A percentile compares a stretch with the other conserved stretches of the same genome.
Evolutionary conservation across 805 yeast species (phyloP).

Genomic region (Schwanniomyces polymorphus): DNA sequence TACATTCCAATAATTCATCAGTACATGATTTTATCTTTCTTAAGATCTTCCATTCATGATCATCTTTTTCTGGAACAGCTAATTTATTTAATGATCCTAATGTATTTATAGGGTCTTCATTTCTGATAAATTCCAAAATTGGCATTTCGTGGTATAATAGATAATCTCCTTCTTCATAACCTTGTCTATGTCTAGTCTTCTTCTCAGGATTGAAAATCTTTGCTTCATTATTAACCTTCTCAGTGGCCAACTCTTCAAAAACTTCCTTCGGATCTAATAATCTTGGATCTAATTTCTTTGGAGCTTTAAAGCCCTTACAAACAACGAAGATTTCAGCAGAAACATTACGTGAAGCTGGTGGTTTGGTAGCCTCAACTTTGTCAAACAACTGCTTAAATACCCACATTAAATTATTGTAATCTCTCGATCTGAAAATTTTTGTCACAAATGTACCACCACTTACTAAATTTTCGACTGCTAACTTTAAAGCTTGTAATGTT

Average conservation of each 20-base stretch:
- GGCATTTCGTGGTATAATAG: constrained; percentile 67
- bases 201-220: constrained; percentile 94
- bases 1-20: constrained; percentile 74
- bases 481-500: constrained; percentile 86
- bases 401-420: constrained; percentile 96
- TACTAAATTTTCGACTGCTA: constrained; percentile 89
- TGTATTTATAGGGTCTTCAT: constrained; percentile 79
- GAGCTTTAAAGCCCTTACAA: constrained; percentile 94
- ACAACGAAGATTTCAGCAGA: constrained; percentile 99
- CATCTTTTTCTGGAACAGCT: constrained; percentile 51
- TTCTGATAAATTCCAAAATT: constrained; percentile 75
- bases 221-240: constrained; percentile 76
- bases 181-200: constrained; percentile 86
- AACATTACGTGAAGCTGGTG: constrained; percentile 98
- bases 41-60: constrained; percentile 71
- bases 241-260: constrained; percentile 80
- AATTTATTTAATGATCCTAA: constrained; percentile 75
- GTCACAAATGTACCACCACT: constrained; percentile 96
- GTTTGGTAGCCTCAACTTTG: constrained; percentile 97
- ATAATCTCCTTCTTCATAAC: constrained; percentile 95
- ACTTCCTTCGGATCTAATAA: constrained; percentile 89
- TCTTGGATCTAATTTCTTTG: constrained; percentile 91
- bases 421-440: constrained; percentile 97
- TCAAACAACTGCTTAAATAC: constrained; percentile 94
- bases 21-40: constrained; percentile 76